These are phyloP conservation scores for Fusarium chaquense DNA, from an alignment of 2,329 filamentous ascomycete species.

Conservation along the genomic window DNA sequence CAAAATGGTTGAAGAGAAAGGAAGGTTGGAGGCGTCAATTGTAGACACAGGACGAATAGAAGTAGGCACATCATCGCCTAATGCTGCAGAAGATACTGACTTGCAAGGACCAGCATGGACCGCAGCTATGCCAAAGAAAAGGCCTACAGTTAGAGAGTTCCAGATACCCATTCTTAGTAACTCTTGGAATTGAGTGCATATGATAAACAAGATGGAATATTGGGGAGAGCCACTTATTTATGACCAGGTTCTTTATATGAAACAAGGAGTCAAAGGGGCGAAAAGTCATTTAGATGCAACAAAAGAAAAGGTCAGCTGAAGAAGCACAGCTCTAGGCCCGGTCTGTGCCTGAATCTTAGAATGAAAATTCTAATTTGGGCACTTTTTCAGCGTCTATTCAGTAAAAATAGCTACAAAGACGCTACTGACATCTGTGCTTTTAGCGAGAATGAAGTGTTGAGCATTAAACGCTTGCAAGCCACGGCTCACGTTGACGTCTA, in stretches of 20 bases:
- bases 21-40: neutral
- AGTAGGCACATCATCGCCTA: neutral
- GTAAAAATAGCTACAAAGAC: neutral
- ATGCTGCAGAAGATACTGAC: neutral
- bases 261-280: neutral
- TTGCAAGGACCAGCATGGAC: neutral
- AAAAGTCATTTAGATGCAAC: neutral
- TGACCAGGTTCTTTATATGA: neutral
- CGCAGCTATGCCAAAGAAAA: neutral
- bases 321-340: neutral
- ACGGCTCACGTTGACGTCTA: neutral
- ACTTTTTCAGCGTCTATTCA: neutral
- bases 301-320: neutral
- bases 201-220: neutral
- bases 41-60: neutral
- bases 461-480: neutral
- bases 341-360: neutral
- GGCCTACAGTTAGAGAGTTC: neutral
- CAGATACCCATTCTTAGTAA: neutral
- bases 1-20: neutral
- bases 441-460: neutral
- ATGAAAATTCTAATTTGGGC: neutral
- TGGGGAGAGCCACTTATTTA: neutral
- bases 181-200: too few relatives aligned
- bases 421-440: too few relatives aligned